Evolutionary conservation across 129 eudicot species (phyloP), one percentile per base, ranked within the genome.

Genomic region (Glebionis coronaria): DNA sequence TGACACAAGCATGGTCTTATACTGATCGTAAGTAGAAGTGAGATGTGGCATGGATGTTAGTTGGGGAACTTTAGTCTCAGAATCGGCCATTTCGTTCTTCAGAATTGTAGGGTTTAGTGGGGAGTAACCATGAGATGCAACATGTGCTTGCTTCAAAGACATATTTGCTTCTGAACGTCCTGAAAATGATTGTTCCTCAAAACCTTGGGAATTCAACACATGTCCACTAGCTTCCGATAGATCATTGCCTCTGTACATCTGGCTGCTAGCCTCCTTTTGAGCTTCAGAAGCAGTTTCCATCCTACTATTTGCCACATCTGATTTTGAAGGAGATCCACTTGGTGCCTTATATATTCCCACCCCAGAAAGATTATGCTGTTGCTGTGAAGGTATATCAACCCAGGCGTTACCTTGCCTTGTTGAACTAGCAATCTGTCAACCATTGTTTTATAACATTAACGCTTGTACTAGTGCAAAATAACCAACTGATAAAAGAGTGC

Each of bases 351-450:
- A 59, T 27, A 70, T 25, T 70, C 79, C 82, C 51, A 61, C 27
- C 49, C 44, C 73, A 74, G 82, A 62, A 25, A 56, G 61, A 76
- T 65, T 61, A 58, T 53, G 82, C 59, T 69, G 86, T 63, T 53
- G 82, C 59, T 69, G 86, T 60, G 73, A 50, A 58, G 82, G 67
- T 57, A 70, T 66, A 69, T 73, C 78, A 23, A 73, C 74, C 82
- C 80, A 81, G 9, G 54, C 71, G 53, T 65, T 78, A 56, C 82
- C 68, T 71, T 38, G 72, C 55, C 74, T 77, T 70, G 60, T 61
- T 20, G 80, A 70, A 62, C 60, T 73, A 10, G 78, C 70, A 68
- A 67, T 55, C 45, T 72, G 55, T 57, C 81, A 80, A 38, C 78
- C 50, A 35, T 35, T 6, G 42, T 35, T 45, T 23, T 42, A 4